These are phyloP conservation scores for Candida pini DNA, from an alignment of 805 yeast genomes.

Conservation along the genomic window DNA sequence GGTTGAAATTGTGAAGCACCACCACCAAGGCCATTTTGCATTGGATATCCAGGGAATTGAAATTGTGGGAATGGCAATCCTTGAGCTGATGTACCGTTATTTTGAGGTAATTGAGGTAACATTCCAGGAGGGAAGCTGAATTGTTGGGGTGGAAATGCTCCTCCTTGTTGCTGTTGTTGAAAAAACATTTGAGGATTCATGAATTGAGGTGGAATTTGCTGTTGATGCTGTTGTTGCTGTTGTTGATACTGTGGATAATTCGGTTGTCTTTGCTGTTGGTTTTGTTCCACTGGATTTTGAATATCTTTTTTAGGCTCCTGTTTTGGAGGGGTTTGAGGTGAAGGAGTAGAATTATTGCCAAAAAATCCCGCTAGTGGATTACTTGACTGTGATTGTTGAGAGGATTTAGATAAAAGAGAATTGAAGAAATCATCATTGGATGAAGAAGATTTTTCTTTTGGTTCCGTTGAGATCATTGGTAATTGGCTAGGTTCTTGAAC, in stretches of 20 bases:
- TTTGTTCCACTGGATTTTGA: no score
- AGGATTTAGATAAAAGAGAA: constrained; percentile 36
- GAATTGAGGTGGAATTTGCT: neutral
- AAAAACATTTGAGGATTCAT: neutral
- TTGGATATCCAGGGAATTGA: no score
- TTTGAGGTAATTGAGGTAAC: constrained; percentile 14
- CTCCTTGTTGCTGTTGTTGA: neutral
- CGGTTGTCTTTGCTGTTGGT: constrained; percentile 4
- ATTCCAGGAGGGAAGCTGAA: constrained; percentile 5
- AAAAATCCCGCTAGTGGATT: constrained; percentile 1
- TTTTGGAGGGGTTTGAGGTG: constrained; percentile 3
- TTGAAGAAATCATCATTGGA: constrained; percentile 38
- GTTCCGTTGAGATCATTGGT: neutral
- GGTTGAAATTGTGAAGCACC: neutral
- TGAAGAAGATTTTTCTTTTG: neutral
- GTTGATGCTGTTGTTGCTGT: constrained; percentile 3
- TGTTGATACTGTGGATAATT: constrained; percentile 4
- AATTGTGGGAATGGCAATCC: constrained; percentile 5
- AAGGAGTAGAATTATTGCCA: neutral
- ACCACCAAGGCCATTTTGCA: no score
- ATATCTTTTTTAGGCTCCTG: no score
- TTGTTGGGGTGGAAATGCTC: constrained; percentile 5
- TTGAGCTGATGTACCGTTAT: constrained; percentile 9
- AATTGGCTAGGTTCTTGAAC: neutral
- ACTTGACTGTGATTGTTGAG: neutral